Percentiles rank a stretch among this genome's conserved stretches.
phyloP scores from a whole-genome alignment of 108 stramenopile genomes.

The Skeletonema tropicum region DNA sequence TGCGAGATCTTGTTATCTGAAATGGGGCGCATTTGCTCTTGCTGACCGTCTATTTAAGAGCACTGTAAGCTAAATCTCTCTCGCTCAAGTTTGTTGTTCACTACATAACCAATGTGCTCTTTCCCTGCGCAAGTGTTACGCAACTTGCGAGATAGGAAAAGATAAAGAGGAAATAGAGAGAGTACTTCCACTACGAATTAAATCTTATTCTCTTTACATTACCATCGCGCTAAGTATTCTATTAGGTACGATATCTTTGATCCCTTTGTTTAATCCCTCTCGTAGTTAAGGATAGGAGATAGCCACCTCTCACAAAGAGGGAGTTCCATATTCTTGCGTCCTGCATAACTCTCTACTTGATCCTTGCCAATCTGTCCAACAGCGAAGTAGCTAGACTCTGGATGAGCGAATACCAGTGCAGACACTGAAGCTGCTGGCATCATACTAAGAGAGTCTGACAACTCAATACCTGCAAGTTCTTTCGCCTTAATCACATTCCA shows the following conservation, averaged over 20 bases:
- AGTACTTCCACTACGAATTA: no score
- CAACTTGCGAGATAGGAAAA: no score
- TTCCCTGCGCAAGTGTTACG: no score
- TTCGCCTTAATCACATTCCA: conserved; percentile 94
- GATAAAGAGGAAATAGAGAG: no score
- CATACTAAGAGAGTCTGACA: conserved; percentile 97
- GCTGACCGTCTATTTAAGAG: not conserved
- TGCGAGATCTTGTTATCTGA: conserved; percentile 1
- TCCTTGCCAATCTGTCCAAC: conserved; percentile 99
- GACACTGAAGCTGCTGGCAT: conserved; percentile 98
- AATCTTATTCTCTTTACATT: not conserved
- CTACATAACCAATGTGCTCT: no score
- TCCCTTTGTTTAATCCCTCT: conserved; percentile 68
- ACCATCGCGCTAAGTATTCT: not conserved
- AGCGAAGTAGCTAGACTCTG: conserved; percentile 96
- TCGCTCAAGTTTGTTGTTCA: no score
- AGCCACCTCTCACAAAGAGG: conserved; percentile 93
- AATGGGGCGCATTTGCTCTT: conserved; percentile 9
- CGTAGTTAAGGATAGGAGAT: conserved; percentile 97
- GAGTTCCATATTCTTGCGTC: conserved; percentile 91
- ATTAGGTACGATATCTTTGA: not conserved
- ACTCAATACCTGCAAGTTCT: conserved; percentile 91
- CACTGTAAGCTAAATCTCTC: not conserved
- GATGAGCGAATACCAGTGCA: conserved; percentile 98
- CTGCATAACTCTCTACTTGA: conserved; percentile 97